phyloP scores from a whole-genome alignment of 2,329 filamentous ascomycete species.

The Fusarium nurragi region DNA sequence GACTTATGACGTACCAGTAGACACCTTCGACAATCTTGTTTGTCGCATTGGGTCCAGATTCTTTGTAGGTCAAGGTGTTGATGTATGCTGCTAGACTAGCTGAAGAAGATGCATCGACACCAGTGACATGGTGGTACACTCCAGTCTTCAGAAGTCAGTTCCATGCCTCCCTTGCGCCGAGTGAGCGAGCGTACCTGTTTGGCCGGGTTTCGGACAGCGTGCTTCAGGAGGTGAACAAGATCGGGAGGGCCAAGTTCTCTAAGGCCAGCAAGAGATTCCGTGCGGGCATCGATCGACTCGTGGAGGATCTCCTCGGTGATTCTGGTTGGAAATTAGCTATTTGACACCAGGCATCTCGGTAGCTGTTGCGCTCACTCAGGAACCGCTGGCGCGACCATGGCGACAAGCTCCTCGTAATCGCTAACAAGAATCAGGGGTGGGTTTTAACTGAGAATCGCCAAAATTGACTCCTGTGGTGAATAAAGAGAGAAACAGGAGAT shows the following conservation, averaged over 20 bases:
- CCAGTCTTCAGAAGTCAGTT: constrained; percentile 69
- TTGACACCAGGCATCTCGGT: constrained; percentile 6
- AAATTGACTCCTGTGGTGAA: constrained; percentile 3
- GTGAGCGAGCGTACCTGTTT: constrained; percentile 59
- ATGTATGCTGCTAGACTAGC: constrained; percentile 97
- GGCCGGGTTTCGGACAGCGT: constrained; percentile 64
- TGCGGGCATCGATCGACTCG: constrained; percentile 90
- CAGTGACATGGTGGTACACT: constrained; percentile 97
- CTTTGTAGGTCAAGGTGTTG: constrained; percentile 93
- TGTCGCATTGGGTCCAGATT: constrained; percentile 74
- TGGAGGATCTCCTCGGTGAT: constrained; percentile 93
- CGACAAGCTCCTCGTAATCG: constrained; percentile 45
- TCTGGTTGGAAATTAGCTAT: constrained; percentile 59
- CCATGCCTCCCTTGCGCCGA: constrained; percentile 22
- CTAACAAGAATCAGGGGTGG: constrained; percentile 1
- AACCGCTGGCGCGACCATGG: constrained; percentile 78
- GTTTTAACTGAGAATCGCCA: constrained; percentile 1
- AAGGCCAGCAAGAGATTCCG: constrained; percentile 84
- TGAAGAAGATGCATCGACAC: constrained; percentile 95
- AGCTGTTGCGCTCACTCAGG: constrained; percentile 68
- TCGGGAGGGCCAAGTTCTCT: constrained; percentile 96
- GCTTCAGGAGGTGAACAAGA: constrained; percentile 92
- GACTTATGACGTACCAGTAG: constrained; percentile 75
- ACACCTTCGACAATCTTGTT: constrained; percentile 93
- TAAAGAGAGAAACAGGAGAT: background rate